Percentiles rank a stretch among this genome's conserved stretches.
phyloP scores from a whole-genome alignment of 1,284 basidiomycete genomes.

The Chondrostereum purpureum region DNA sequence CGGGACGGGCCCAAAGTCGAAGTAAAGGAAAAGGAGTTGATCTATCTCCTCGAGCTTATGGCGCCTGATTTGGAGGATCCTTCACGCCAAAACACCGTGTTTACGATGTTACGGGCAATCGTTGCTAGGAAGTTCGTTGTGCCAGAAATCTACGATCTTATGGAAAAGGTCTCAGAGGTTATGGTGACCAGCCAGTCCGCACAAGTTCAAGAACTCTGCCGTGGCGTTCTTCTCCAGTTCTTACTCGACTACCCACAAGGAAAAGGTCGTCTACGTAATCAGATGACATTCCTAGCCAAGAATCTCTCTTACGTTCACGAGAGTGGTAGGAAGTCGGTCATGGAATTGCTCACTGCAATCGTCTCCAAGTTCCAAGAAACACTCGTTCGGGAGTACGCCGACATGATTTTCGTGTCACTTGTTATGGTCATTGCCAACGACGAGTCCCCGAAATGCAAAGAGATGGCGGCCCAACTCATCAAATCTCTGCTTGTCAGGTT shows the following conservation, averaged over 20 bases:
- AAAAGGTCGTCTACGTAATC: constrained; percentile 79
- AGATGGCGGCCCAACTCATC: constrained; percentile 81
- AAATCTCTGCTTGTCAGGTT: constrained; percentile 70
- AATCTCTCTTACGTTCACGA: constrained; percentile 92
- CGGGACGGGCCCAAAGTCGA: constrained; percentile 79
- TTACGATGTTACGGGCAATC: constrained; percentile 89
- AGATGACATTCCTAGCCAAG: constrained; percentile 90
- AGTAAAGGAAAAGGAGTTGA: constrained; percentile 85
- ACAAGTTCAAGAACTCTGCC: constrained; percentile 88
- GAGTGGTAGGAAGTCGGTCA: constrained; percentile 84
- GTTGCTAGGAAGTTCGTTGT: constrained; percentile 89
- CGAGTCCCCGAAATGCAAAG: constrained; percentile 81
- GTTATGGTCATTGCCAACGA: constrained; percentile 95
- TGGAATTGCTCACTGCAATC: constrained; percentile 84
- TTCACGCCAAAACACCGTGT: constrained; percentile 80
- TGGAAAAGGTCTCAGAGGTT: constrained; percentile 92
- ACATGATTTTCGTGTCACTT: constrained; percentile 88
- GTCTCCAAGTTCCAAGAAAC: constrained; percentile 80
- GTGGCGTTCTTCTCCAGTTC: constrained; percentile 89
- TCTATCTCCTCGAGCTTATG: constrained; percentile 82
- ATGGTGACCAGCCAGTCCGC: constrained; percentile 92
- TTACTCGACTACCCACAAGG: constrained; percentile 98
- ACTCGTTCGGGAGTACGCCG: constrained; percentile 77
- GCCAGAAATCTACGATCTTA: constrained; percentile 95
- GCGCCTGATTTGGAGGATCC: constrained; percentile 93